These are phyloP conservation scores for Mucor ambiguus DNA, from an alignment of 371 early-diverging fungal species.

Conservation along the genomic window DNA sequence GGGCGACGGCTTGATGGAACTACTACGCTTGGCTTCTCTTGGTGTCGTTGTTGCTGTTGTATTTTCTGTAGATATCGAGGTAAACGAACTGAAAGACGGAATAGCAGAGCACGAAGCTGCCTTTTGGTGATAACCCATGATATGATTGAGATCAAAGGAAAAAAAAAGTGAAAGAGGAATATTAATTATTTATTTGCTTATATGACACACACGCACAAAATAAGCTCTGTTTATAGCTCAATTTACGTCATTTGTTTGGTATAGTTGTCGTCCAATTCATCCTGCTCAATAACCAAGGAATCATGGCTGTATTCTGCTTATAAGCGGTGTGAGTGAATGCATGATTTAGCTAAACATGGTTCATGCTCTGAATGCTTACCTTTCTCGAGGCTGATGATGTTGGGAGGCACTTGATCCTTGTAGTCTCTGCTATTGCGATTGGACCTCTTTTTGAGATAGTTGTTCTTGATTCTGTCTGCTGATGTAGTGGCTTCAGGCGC, in stretches of 20 bases:
- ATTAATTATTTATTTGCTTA: not conserved
- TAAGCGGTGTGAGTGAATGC: not conserved
- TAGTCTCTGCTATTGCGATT: constrained; percentile 34
- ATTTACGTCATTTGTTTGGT: not conserved
- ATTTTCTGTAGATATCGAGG: constrained; percentile 2
- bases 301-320: not conserved
- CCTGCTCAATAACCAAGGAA: not conserved
- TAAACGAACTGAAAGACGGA: constrained; percentile 14
- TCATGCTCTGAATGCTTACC: not conserved
- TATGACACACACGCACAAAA: not conserved
- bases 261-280: not conserved
- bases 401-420: constrained; percentile 29
- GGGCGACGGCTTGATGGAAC: not conserved
- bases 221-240: constrained; percentile 12
- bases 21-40: not conserved
- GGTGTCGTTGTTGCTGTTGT: not conserved
- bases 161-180: not conserved
- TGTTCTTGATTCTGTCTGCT: constrained; percentile 10
- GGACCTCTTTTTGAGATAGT: constrained; percentile 13
- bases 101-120: constrained; percentile 28
- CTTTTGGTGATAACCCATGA: constrained; percentile 18
- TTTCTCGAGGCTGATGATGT: constrained; percentile 31
- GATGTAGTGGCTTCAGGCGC: constrained; percentile 8
- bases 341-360: not conserved
- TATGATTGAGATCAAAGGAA: not conserved